phyloP scores from a whole-genome alignment of 768 basidiomycete genomes.

The Dendrothele bispora region DNA sequence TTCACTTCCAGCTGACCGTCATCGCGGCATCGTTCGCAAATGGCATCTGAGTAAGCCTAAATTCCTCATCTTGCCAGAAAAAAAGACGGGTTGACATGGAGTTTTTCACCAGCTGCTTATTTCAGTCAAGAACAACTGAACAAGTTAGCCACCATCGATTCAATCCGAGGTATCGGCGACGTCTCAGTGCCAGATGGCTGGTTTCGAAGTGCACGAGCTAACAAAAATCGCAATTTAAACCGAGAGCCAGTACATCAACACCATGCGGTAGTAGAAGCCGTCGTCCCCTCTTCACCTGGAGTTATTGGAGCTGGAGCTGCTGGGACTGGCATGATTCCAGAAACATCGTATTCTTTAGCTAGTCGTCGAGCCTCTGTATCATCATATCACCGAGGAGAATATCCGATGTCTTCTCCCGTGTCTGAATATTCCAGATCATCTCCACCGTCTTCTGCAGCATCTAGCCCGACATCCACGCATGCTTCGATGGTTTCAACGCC shows the following conservation, averaged over 20 bases:
- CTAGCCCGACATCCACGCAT: slow-evolving; percentile 26
- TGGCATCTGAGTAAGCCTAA: slow-evolving; percentile 86
- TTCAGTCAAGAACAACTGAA: slow-evolving; percentile 79
- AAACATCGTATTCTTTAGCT: background rate
- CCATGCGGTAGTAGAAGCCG: slow-evolving; percentile 22
- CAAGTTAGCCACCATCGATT: slow-evolving; percentile 69
- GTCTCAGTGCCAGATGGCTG: slow-evolving; percentile 71
- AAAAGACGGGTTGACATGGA: too few relatives aligned
- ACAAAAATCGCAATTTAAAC: slow-evolving; percentile 57
- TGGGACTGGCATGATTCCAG: background rate
- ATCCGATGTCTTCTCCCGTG: slow-evolving; percentile 23
- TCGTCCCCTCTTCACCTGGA: slow-evolving; percentile 17
- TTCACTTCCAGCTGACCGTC: slow-evolving; percentile 55
- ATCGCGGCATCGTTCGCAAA: slow-evolving; percentile 57
- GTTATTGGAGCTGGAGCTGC: too few relatives aligned
- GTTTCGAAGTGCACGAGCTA: slow-evolving; percentile 77
- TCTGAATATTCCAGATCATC: slow-evolving; percentile 37
- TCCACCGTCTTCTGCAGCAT: slow-evolving; percentile 39
- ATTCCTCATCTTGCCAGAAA: too few relatives aligned
- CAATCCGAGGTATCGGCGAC: slow-evolving; percentile 64
- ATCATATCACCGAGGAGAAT: slow-evolving; percentile 23
- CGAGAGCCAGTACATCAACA: slow-evolving; percentile 37
- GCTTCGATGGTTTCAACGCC: slow-evolving; percentile 20
- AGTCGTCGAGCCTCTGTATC: slow-evolving; percentile 22
- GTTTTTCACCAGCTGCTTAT: slow-evolving; percentile 77